Conservation (phyloP, 139 green algal species). For the Tetradesmus obliquus region DNA sequence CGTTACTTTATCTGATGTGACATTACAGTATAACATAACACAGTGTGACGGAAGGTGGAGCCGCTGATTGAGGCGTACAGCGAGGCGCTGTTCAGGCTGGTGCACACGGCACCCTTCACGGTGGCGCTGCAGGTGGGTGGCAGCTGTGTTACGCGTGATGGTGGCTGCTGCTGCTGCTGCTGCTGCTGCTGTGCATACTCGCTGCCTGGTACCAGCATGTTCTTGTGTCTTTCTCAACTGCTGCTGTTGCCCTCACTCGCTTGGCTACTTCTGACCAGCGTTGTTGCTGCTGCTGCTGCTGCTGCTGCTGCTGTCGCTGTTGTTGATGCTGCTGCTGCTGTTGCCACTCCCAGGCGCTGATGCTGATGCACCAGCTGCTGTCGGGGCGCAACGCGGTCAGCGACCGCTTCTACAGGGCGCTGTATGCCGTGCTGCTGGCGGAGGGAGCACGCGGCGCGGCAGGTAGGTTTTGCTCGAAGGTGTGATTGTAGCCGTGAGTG, state of each 20-base stretch:
- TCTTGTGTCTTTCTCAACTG: not conserved
- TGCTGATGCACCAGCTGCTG: conserved; percentile 91
- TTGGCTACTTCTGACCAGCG: not conserved
- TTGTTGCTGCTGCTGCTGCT: not conserved
- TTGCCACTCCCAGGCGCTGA: conserved; percentile 70
- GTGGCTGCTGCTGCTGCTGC: not conserved
- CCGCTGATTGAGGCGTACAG: conserved; percentile 55
- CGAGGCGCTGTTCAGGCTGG: conserved; percentile 89
- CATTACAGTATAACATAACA: not conserved
- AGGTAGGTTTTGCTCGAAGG: not conserved
- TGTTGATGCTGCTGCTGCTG: not conserved
- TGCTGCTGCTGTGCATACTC: not conserved
- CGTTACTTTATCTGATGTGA: not conserved
- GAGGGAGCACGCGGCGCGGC: conserved; percentile 41
- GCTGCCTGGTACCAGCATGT: not conserved
- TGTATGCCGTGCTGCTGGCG: conserved; percentile 87
- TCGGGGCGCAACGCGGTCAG: conserved; percentile 61
- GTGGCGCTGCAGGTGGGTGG: conserved; percentile 77
- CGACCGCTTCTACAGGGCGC: conserved; percentile 93
- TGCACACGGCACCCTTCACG: conserved; percentile 86
- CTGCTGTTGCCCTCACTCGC: not conserved
- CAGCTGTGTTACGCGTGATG: not conserved
- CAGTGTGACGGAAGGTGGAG: conserved; percentile 45
- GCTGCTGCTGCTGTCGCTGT: not conserved
- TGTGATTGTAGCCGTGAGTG: not conserved